Base-by-base conservation (phyloP, 1,284 basidiomycete genomes). In the Leucoagaricus sp. region DNA sequence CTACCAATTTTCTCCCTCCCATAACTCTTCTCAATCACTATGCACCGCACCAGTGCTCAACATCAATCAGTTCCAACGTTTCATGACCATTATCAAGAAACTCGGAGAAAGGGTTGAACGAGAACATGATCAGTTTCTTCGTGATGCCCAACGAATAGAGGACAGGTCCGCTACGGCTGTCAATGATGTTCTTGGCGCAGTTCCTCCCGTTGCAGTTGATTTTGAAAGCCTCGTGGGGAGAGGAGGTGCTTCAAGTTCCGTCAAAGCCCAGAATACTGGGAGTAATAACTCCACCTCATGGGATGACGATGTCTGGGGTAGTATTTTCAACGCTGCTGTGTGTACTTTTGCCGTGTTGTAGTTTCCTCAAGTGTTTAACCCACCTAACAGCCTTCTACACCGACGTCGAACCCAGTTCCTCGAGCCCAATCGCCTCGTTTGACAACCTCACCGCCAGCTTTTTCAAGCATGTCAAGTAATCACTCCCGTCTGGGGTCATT, bases 31-130 rank as follows among this genome's bases (percentile, higher is more conserved):
- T 13, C n/a, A 19, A 15, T 58, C 12, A 50, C 29, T 53, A 56
- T n/a, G 49, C 44, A 15, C 25, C 7, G 17, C 21, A 28, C 28
- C 65, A 93, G 90, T 98, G 36, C 74, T 98, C 26, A 97, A 89
- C 63, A 83, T 95, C 3, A 84, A 90, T 29, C 97, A 99, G 72
- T 99, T 98, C 69, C 83, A 88, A 61, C 85, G 89, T 3, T 96
- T 96, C 70, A 96, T 96, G 93, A 71, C 72, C 44, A 88, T 89
- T 36, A 90, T 95, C 53, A 80, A 80, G 61, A 84, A 83, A 64
- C 75, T 90, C 12, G 86, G 89, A 15, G 85, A 89, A 28, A 83
- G 93, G 10, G 94, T 96, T 8, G 90, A 94, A 71, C 83, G 83
- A 62, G 94, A 96, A 68, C 94, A 96, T 64, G 78, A 87, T 60